These are phyloP conservation scores for Nemania bipapillata DNA, from an alignment of 2,329 filamentous ascomycete species.

Conservation along the genomic window DNA sequence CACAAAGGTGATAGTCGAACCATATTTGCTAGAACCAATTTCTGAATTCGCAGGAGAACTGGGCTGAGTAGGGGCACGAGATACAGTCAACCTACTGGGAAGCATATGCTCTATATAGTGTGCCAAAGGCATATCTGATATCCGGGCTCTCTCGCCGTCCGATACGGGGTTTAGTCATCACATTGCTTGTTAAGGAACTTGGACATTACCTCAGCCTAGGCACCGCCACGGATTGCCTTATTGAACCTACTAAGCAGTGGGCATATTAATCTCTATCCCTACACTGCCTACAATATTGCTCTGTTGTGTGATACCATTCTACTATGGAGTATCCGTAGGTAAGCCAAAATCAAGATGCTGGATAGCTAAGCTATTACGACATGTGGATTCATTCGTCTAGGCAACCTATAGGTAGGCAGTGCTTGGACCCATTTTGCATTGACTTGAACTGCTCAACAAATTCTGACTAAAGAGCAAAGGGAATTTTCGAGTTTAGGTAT, in stretches of 20 bases:
- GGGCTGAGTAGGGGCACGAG: not conserved
- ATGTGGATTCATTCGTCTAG: too few species aligned
- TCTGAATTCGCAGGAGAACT: not conserved
- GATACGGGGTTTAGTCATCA: not conserved
- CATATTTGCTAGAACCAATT: constrained; percentile 5
- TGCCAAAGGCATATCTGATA: not conserved
- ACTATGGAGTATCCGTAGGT: not conserved
- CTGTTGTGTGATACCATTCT: not conserved
- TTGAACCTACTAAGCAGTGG: not conserved
- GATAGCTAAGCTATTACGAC: too few species aligned
- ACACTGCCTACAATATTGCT: not conserved
- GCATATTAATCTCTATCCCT: too few species aligned
- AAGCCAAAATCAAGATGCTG: not conserved
- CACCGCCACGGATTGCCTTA: too few species aligned
- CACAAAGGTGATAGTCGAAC: constrained; percentile 4
- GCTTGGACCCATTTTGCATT: not conserved
- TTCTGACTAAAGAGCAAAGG: constrained; percentile 23
- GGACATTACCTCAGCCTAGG: too few species aligned
- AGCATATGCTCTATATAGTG: constrained; percentile 11
- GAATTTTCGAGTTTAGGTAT: not conserved
- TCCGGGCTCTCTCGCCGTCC: not conserved
- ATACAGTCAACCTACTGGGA: not conserved
- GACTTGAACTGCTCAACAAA: constrained; percentile 9
- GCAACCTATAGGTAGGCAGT: not conserved
- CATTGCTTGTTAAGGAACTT: not conserved